These are phyloP conservation scores for Neurospora sp. DNA, from an alignment of 2,329 filamentous ascomycete genomes.

Conservation along the genomic window DNA sequence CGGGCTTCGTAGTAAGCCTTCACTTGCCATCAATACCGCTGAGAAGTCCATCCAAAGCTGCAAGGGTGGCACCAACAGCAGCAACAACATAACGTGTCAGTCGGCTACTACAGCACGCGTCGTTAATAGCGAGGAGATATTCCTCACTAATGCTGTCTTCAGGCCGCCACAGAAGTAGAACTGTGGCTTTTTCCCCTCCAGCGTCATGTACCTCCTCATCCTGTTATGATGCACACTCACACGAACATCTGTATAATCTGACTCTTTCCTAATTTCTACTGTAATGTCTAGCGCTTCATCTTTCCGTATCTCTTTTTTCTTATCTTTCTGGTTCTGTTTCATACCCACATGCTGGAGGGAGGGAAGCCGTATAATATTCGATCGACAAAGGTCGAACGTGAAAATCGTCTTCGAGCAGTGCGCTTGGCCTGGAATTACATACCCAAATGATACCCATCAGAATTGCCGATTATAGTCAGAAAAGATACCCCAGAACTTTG, in stretches of 20 bases:
- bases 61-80: neutral
- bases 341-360: neutral
- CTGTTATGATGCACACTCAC: neutral
- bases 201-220: neutral
- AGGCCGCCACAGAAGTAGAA: slow-evolving; percentile 22
- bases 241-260: neutral
- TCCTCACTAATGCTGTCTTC: slow-evolving; percentile 43
- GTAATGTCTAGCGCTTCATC: neutral
- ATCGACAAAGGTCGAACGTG: too few species aligned
- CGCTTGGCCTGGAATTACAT: neutral
- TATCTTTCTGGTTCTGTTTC: neutral
- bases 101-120: slow-evolving; percentile 7
- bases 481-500: neutral
- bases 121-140: slow-evolving; percentile 24
- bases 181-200: neutral
- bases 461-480: neutral
- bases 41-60: neutral
- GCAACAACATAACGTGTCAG: slow-evolving; percentile 3
- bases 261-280: neutral
- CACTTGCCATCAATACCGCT: neutral
- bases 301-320: neutral
- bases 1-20: slow-evolving; percentile 16
- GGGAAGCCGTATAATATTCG: neutral
- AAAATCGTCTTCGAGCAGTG: neutral
- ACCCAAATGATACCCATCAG: neutral